These are phyloP conservation scores for Hordeum vulgare DNA, from an alignment of 176 grass and related monocot species.

Conservation along the genomic window DNA sequence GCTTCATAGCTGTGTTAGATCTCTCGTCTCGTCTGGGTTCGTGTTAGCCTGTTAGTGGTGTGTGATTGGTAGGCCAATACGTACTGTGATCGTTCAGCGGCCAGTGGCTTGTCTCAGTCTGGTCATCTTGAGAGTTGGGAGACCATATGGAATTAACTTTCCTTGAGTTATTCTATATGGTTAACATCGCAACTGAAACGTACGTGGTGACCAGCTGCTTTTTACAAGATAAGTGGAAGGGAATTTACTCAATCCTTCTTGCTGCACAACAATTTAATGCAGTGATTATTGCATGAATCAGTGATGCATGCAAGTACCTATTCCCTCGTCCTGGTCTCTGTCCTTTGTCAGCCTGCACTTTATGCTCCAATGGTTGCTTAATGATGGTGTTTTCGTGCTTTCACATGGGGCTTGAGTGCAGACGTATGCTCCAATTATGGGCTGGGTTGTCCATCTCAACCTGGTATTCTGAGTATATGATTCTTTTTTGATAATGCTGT, in stretches of 20 bases:
- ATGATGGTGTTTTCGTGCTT: background rate
- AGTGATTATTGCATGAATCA: background rate
- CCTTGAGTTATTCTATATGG: background rate
- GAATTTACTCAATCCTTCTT: background rate
- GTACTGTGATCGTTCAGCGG: background rate
- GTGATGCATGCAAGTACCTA: slow-evolving; percentile 5
- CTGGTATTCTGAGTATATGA: background rate
- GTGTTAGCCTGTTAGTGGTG: background rate
- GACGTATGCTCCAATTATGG: background rate
- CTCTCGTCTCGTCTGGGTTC: background rate
- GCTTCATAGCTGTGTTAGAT: background rate
- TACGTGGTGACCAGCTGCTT: background rate
- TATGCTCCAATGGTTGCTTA: slow-evolving; percentile 7
- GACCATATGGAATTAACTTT: background rate
- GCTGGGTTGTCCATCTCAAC: background rate
- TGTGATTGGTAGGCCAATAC: background rate
- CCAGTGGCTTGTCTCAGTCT: background rate
- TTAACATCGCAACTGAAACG: background rate
- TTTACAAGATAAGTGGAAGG: background rate
- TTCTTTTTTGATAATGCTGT: background rate
- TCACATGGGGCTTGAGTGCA: background rate
- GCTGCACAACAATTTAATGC: background rate
- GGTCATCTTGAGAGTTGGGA: background rate
- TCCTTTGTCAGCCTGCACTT: background rate
- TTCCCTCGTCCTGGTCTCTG: background rate